phyloP scores from a whole-genome alignment of 2,329 filamentous ascomycete species.

The Colletotrichum euphorbiae region DNA sequence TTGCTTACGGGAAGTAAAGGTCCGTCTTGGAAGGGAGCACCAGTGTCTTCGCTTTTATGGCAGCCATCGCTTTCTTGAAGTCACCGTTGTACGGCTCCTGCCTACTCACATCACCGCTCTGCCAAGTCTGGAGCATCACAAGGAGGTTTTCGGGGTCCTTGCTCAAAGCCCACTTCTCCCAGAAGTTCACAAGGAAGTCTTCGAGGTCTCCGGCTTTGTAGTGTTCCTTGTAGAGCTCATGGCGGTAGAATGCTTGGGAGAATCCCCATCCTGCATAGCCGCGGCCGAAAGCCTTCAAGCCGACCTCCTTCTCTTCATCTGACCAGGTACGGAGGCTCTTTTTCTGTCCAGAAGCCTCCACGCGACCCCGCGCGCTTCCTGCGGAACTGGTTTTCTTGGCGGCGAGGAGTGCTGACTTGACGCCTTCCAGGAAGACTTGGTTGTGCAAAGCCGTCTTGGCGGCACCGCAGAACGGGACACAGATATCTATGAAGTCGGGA shows the following conservation, averaged over 20 bases:
- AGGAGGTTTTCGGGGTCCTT: constrained; percentile 83
- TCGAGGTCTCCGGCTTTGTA: constrained; percentile 62
- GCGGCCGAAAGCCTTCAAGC: constrained; percentile 77
- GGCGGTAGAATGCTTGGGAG: constrained; percentile 81
- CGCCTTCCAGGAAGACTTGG: constrained; percentile 66
- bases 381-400: constrained; percentile 60
- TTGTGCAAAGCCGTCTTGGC: constrained; percentile 65
- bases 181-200: constrained; percentile 80
- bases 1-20: constrained; percentile 74
- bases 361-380: constrained; percentile 54
- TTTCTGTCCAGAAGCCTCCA: constrained; percentile 41
- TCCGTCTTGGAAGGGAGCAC: constrained; percentile 80
- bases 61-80: constrained; percentile 73
- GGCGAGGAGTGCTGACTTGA: constrained; percentile 58
- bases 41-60: constrained; percentile 78
- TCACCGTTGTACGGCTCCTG: constrained; percentile 76
- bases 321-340: constrained; percentile 45
- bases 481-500: constrained; percentile 59
- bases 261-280: constrained; percentile 88
- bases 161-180: constrained; percentile 78
- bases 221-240: constrained; percentile 71
- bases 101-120: constrained; percentile 75
- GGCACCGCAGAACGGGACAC: constrained; percentile 62
- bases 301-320: constrained; percentile 55
- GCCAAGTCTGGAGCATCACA: constrained; percentile 83